A percentile compares a stretch with the other conserved stretches of the same genome.
Evolutionary conservation across 2,329 filamentous ascomycete genomes (phyloP).

Genomic region (Fusarium secorum): DNA sequence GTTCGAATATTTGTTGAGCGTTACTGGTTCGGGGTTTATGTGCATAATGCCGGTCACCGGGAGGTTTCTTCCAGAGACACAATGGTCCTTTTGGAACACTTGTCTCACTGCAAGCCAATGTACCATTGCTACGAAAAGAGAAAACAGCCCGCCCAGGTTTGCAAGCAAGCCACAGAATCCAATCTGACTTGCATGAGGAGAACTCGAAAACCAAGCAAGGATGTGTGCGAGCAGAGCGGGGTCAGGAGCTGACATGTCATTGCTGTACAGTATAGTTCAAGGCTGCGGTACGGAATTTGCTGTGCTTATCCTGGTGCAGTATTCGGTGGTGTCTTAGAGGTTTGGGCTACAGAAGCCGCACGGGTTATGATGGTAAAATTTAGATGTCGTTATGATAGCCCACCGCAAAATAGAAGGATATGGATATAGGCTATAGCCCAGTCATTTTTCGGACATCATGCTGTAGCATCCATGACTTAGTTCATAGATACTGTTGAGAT

Average conservation of each 20-base stretch:
- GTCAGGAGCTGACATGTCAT: conserved; percentile 33
- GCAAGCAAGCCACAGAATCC: conserved; percentile 9
- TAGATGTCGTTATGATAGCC: conserved; percentile 13
- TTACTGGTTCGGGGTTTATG: conserved; percentile 23
- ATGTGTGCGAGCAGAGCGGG: conserved; percentile 28
- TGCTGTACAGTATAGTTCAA: conserved; percentile 33
- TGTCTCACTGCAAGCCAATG: neutral
- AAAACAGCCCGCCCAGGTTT: neutral
- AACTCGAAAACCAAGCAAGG: conserved; percentile 18
- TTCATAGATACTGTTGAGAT: neutral
- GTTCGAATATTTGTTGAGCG: conserved; percentile 3
- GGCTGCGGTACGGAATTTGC: neutral
- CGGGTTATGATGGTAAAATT: conserved; percentile 25
- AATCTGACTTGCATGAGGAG: conserved; percentile 33
- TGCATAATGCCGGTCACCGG: conserved; percentile 27
- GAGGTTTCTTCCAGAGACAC: conserved; percentile 1
- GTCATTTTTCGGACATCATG: neutral
- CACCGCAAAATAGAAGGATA: conserved; percentile 8
- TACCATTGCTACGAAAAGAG: neutral
- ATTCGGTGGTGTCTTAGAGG: conserved; percentile 3
- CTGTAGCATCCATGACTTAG: neutral
- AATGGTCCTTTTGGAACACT: neutral
- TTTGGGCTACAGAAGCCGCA: conserved; percentile 9
- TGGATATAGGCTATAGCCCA: neutral
- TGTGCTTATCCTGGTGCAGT: neutral